Percentiles rank a stretch among this genome's conserved stretches.
Evolutionary conservation across 192 early-diverging fungal genomes (phyloP).

Genomic region (Entomortierella lignicola): DNA sequence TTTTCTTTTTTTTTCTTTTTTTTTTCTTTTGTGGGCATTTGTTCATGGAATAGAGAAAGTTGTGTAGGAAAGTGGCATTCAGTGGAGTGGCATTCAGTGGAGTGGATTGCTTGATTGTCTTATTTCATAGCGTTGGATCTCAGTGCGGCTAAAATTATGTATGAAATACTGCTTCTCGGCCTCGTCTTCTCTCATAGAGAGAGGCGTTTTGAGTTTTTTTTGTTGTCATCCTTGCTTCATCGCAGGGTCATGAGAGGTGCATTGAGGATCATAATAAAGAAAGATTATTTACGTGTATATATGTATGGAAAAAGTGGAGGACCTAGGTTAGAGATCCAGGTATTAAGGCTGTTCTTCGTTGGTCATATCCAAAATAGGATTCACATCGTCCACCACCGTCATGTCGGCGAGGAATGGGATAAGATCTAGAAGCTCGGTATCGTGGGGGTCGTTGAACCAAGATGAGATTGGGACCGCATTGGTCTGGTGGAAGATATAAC

Average conservation of each 20-base stretch:
- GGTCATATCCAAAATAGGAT: constrained; percentile 75
- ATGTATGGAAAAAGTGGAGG: constrained; percentile 11
- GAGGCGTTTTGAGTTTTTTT: constrained; percentile 4
- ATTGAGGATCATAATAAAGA: neutral
- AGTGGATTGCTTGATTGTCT: neutral
- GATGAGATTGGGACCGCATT: constrained; percentile 96
- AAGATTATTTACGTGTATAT: constrained; percentile 18
- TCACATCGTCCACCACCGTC: constrained; percentile 88
- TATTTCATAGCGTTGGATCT: no score
- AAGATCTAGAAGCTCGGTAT: constrained; percentile 94
- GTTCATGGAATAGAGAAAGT: neutral
- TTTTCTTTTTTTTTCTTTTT: neutral
- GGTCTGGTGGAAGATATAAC: constrained; percentile 93
- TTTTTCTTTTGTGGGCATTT: constrained; percentile 3
- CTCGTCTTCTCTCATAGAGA: constrained; percentile 13
- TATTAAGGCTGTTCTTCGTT: constrained; percentile 55
- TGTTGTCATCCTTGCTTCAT: constrained; percentile 24
- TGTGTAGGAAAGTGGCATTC: neutral
- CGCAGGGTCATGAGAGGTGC: constrained; percentile 12
- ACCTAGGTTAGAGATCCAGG: constrained; percentile 1
- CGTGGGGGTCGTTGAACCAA: constrained; percentile 98
- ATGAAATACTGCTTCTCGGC: no score
- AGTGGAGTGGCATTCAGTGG: neutral
- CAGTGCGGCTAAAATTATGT: neutral
- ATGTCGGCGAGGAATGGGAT: constrained; percentile 95